Base-by-base conservation (phyloP, 2,329 filamentous ascomycete genomes). In the Graphiopsis chlorocephala region DNA sequence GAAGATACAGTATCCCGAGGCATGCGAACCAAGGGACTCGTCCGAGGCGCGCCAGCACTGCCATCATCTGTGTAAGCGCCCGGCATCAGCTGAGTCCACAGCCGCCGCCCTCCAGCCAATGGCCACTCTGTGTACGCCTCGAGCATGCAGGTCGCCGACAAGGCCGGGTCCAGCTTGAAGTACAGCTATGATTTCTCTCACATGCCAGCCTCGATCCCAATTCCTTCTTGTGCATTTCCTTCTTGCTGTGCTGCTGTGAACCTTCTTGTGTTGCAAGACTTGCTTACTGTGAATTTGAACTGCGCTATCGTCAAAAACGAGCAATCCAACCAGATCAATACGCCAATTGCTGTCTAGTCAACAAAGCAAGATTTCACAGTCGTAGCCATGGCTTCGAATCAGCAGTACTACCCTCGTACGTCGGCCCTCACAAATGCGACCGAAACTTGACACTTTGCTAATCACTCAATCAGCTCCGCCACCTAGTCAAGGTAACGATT, bases 391-490 rank as follows among this genome's bases (percentile, higher is more conserved):
- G 50, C 55, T 57, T 61, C 65, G 62, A 63, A 63, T 59, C 65
- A 66, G 28, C 73, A 74, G 59, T 75, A 74, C 67, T 75, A 69
- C 57, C 71, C 72, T 66, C 73, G 73, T 75, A 67, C 68, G 73
- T 64, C 4, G 8, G 15, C 7, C 5, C 17, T n/a, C 15, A 17
- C n/a, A 17, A 7, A 14, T 12, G 31, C 25, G 8, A 50, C 23
- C n/a, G 10, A 3, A 28, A 25, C 12, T 20, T 25, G 42, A 35
- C n/a, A 14, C 28, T 35, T 35, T 20, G 31, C 63, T 64, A 28
- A 53, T 29, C 14, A 23, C n/a, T 17, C 15, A 55, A n/a, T 20
- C 35, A 71, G 69, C 69, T 50, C 69, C 69, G 52, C 69, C 69
- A 25, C 58, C 60, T 45, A 42, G 20, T 42, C 60, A 62, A 45